Evolutionary conservation across 345 rosid species (phyloP).

Genomic region (Pugionium dolabratum): DNA sequence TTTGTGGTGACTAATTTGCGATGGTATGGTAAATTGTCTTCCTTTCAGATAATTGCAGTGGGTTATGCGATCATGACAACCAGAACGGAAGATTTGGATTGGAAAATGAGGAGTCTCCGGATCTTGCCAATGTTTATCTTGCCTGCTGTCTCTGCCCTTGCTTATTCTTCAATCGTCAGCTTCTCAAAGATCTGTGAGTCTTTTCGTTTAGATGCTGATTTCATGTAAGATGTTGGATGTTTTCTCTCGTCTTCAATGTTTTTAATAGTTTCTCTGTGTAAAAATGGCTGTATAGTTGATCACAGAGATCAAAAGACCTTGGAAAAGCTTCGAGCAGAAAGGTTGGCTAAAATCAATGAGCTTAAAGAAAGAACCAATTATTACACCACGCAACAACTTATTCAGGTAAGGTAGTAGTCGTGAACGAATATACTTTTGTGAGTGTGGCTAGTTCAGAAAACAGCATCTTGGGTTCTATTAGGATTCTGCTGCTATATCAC

Average conservation of each 20-base stretch:
- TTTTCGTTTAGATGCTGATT: background rate
- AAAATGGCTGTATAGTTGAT: conserved; percentile 54
- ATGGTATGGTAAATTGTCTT: background rate
- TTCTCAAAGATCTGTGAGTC: conserved; percentile 69
- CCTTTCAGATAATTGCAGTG: conserved; percentile 51
- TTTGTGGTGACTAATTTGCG: conserved; percentile 1
- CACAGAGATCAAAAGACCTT: conserved; percentile 79
- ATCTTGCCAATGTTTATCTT: conserved; percentile 71
- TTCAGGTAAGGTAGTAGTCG: conserved; percentile 59
- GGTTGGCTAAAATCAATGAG: conserved; percentile 87
- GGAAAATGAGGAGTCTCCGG: conserved; percentile 69
- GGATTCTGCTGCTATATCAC: background rate
- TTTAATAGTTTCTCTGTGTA: background rate
- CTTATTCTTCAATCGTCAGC: conserved; percentile 54
- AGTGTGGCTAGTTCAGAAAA: background rate
- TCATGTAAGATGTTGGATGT: background rate
- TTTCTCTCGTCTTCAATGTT: conserved; percentile 13
- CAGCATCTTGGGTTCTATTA: conserved; percentile 12
- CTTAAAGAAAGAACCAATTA: conserved; percentile 95
- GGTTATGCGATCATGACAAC: conserved; percentile 69
- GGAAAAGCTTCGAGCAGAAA: conserved; percentile 82
- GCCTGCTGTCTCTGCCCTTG: conserved; percentile 57
- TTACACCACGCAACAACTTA: conserved; percentile 87
- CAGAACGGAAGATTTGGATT: conserved; percentile 57
- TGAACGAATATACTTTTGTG: background rate